phyloP scores from a whole-genome alignment of 2,329 filamentous ascomycete species.

The Clonostachys solani region DNA sequence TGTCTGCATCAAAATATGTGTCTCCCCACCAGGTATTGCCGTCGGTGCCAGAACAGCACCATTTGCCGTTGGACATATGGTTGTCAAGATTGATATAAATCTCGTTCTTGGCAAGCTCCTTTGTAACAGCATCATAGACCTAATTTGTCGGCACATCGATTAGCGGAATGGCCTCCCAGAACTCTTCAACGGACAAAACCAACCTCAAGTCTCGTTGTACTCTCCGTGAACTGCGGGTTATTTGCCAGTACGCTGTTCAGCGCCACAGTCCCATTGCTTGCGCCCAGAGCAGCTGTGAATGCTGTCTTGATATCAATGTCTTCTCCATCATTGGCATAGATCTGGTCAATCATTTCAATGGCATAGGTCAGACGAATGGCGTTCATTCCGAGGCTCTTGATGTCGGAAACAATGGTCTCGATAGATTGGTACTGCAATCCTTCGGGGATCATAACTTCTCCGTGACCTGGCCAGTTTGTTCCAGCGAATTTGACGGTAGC shows the following conservation, averaged over 20 bases:
- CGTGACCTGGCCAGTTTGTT: conserved; percentile 58
- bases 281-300: conserved; percentile 40
- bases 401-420: conserved; percentile 44
- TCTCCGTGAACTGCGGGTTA: conserved; percentile 50
- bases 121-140: conserved; percentile 56
- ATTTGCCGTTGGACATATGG: conserved; percentile 53
- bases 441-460: conserved; percentile 61
- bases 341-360: conserved; percentile 60
- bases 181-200: conserved; percentile 2
- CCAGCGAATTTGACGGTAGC: conserved; percentile 46
- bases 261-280: conserved; percentile 45
- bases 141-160: background rate
- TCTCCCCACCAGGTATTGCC: conserved; percentile 61
- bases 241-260: conserved; percentile 47
- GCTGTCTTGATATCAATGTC: conserved; percentile 41
- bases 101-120: conserved; percentile 47
- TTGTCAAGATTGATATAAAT: conserved; percentile 59
- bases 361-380: conserved; percentile 59
- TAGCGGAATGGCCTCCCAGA: background rate
- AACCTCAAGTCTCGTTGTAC: conserved; percentile 49
- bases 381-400: conserved; percentile 59
- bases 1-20: conserved; percentile 48
- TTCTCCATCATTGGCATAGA: conserved; percentile 39
- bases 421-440: conserved; percentile 60
- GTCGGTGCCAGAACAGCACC: conserved; percentile 52